Evolutionary conservation across 1,139 yeast genomes (phyloP).

Genomic region (Blastobotrys petasosporus): DNA sequence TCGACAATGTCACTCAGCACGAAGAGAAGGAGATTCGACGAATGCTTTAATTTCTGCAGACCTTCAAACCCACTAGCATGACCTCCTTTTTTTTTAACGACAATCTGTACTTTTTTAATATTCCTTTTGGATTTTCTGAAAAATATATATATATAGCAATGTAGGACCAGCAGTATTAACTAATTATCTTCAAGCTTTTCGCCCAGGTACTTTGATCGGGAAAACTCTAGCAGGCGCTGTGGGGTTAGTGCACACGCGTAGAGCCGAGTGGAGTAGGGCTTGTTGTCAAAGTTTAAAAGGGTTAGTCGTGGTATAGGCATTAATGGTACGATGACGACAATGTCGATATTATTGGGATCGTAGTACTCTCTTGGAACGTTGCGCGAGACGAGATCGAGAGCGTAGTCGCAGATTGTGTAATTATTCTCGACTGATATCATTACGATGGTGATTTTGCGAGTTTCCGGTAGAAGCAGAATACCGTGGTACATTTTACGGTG

Average conservation of each 20-base stretch:
- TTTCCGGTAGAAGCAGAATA: background rate
- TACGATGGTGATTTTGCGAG: background rate
- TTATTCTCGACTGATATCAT: background rate
- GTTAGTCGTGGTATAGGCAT: background rate
- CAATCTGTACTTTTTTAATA: background rate
- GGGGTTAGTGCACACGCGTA: too few species aligned
- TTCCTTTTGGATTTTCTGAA: background rate
- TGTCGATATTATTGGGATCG: background rate
- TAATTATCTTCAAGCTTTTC: background rate
- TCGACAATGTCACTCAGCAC: conserved; percentile 50
- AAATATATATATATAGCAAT: background rate
- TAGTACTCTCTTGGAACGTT: background rate
- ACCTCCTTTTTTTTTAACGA: too few species aligned
- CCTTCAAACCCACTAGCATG: too few species aligned
- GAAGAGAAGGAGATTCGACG: conserved; percentile 29
- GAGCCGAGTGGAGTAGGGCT: too few species aligned
- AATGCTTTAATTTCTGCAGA: too few species aligned
- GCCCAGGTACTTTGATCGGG: background rate
- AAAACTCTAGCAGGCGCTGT: background rate
- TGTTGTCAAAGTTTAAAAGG: background rate
- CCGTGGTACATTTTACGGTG: conserved; percentile 5
- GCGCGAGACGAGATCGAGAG: conserved; percentile 1
- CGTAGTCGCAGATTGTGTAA: background rate
- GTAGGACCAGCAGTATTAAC: background rate
- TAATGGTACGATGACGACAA: too few species aligned